Evolutionary conservation across 805 yeast species (phyloP), one percentile per base, ranked within the genome.

Genomic region (Pichia cephalocereana): DNA sequence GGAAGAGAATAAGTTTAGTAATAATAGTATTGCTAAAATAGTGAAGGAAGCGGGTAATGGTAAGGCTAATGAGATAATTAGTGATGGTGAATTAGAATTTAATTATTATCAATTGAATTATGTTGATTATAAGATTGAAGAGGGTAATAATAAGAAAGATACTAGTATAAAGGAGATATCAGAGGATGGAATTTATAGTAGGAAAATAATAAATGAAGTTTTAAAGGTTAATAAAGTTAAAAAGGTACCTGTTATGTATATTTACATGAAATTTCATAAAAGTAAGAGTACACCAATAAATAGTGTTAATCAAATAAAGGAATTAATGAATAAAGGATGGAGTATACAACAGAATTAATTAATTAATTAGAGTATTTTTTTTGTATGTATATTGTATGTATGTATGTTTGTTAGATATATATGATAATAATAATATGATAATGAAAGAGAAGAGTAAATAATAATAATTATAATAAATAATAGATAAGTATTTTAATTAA

Each of bases 221-320:
- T 47, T 61, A 5, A 47, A 45, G 9, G 32, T 30, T 30, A 47
- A 53, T 11, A 52, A 52, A 18, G 30, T 43, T 7, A 41, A 45
- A 3, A 52, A 53, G 39, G 28, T 52, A 12, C 66, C 66, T 6
- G 57, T 62, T 3, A 43, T 62, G 43, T 60, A 60, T 47, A 49
- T 52, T 8, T 61, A 58, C 44, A 38, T 62, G n/a, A 55, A 50
- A 31, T 47, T 60, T 30, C 47, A 50, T 41, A 27, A 46, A 8
- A 17, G 32, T 19, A 47, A 46, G 4, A 26, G 32, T 9, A 18
- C 45, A 3, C 43, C 50, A 2, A 46, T 44, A 2, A 42, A 26
- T 7, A 18, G 37, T 27, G 46, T 40, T 6, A 48, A 46, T 27
- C 51, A 48, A 30, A 49, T 44, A 27, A 51, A 52, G 14, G 37